A percentile compares a stretch with the other conserved stretches of the same genome.
Conservation (phyloP, 495 filamentous ascomycete species). For the Aspergillus bridgeri region DNA sequence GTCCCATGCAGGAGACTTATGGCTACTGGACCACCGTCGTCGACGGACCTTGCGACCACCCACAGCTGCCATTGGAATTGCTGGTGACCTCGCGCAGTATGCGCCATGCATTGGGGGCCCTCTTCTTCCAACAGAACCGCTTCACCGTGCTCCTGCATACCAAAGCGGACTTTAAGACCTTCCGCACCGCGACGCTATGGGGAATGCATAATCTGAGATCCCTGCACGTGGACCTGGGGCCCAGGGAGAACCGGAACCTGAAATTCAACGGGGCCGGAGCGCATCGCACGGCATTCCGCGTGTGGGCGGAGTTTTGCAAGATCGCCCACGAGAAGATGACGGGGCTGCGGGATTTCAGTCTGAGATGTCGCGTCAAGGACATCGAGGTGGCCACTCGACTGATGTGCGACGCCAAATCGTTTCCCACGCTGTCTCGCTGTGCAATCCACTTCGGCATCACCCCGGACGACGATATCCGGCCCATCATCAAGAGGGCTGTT, state of each 20-base stretch:
- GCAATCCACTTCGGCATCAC: conserved; percentile 17
- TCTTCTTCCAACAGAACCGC: conserved; percentile 17
- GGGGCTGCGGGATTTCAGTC: conserved; percentile 16
- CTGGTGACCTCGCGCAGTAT: conserved; percentile 13
- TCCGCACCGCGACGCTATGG: conserved; percentile 13
- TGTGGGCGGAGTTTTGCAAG: conserved; percentile 23
- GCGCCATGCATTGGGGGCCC: conserved; percentile 10
- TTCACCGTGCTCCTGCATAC: conserved; percentile 17
- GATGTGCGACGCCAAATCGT: conserved; percentile 15
- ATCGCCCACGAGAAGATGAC: conserved; percentile 12
- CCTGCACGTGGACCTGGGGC: conserved; percentile 24
- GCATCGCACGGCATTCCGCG: conserved; percentile 14
- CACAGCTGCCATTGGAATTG: conserved; percentile 18
- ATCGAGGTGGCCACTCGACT: conserved; percentile 16
- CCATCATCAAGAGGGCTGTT: conserved; percentile 15
- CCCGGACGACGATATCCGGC: conserved; percentile 15
- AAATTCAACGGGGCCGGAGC: conserved; percentile 1
- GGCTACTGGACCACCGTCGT: conserved; percentile 4
- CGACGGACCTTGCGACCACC: conserved; percentile 15
- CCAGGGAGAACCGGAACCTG: conserved; percentile 17
- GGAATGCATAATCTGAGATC: conserved; percentile 10
- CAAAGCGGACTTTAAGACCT: conserved; percentile 14
- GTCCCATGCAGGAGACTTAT: conserved; percentile 5
- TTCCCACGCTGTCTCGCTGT: conserved; percentile 19
- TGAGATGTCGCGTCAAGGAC: conserved; percentile 23